Conservation (phyloP, 2,329 filamentous ascomycete species). For the Seiridium cupressi region DNA sequence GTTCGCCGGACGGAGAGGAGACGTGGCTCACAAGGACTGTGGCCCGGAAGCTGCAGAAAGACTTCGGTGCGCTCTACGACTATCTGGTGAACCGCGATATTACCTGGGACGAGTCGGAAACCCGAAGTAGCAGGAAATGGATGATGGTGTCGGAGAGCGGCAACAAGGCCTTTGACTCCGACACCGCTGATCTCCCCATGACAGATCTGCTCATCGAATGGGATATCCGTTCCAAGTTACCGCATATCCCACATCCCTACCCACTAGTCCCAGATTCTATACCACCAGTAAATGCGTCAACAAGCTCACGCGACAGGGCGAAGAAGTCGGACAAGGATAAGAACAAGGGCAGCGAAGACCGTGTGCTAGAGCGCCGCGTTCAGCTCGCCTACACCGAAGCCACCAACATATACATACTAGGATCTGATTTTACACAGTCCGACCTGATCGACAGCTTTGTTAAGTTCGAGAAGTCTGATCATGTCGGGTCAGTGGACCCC, state of each 20-base stretch:
- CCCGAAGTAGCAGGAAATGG: conserved; percentile 62
- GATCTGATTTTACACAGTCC: conserved; percentile 51
- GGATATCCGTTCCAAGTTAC: conserved; percentile 61
- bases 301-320: conserved; percentile 18
- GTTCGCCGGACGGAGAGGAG: conserved; percentile 37
- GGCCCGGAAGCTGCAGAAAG: conserved; percentile 56
- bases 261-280: conserved; percentile 60
- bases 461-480: conserved; percentile 55
- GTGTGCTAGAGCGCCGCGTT: conserved; percentile 43
- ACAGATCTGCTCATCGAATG: conserved; percentile 66
- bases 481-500: conserved; percentile 48
- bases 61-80: conserved; percentile 69
- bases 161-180: conserved; percentile 46
- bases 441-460: conserved; percentile 54
- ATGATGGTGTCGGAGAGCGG: conserved; percentile 53
- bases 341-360: conserved; percentile 17
- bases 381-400: conserved; percentile 59
- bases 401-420: conserved; percentile 57
- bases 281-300: conserved; percentile 22
- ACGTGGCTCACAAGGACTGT: conserved; percentile 62
- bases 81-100: conserved; percentile 68
- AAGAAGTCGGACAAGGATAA: conserved; percentile 27
- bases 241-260: conserved; percentile 67
- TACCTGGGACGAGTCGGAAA: conserved; percentile 62
- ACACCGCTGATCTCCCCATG: conserved; percentile 55